These are phyloP conservation scores for Picochlorum sp. DNA, from an alignment of 139 green algal species.

Conservation along the genomic window DNA sequence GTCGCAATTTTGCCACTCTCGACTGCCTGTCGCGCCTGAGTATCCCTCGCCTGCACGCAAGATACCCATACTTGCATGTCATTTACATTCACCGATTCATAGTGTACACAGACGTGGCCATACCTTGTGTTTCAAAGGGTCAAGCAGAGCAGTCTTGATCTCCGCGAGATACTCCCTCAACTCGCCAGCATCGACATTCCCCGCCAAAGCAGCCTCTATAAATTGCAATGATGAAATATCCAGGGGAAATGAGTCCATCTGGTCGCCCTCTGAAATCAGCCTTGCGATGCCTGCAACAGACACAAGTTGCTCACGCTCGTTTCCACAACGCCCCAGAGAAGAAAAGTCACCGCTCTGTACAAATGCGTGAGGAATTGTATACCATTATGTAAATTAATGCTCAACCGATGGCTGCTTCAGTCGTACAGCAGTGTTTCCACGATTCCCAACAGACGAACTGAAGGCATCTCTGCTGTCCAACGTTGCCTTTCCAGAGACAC, in stretches of 20 bases:
- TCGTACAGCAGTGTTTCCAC: too few species aligned
- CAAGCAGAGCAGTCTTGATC: slow-evolving; percentile 37
- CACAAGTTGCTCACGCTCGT: too few species aligned
- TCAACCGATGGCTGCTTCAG: too few species aligned
- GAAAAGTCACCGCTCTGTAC: too few species aligned
- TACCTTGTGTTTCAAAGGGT: slow-evolving; percentile 51
- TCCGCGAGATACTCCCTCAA: slow-evolving; percentile 30
- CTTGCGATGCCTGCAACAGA: too few species aligned
- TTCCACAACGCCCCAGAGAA: too few species aligned
- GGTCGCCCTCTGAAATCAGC: too few species aligned
- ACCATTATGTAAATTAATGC: too few species aligned
- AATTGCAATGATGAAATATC: not conserved
- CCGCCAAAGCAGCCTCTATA: slow-evolving; percentile 10
- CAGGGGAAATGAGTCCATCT: slow-evolving; percentile 2
- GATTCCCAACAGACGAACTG: too few species aligned
- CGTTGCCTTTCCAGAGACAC: too few species aligned
- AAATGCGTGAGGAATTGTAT: too few species aligned
- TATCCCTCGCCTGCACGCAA: slow-evolving; percentile 34
- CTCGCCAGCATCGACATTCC: slow-evolving; percentile 24
- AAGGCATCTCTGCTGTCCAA: too few species aligned
- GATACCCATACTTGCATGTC: not conserved
- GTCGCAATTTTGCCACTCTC: slow-evolving; percentile 31
- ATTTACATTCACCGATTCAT: not conserved
- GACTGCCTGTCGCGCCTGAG: slow-evolving; percentile 38
- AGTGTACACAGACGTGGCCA: not conserved